Base-by-base conservation (phyloP, 148 eudicot genomes). In the Chenopodium formosanum region DNA sequence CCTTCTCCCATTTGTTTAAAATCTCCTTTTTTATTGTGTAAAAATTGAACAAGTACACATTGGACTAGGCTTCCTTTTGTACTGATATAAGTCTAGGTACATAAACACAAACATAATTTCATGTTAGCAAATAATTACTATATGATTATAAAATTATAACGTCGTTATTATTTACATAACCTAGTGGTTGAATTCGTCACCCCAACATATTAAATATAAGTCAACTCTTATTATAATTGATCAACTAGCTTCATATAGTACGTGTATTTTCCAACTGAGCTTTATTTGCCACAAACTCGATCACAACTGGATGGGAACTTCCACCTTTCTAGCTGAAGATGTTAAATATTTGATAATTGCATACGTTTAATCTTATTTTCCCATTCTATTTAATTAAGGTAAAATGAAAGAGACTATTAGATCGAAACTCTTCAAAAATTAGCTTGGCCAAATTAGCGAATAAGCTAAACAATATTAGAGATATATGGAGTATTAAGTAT, bases 111-210 rank as follows among this genome's bases (percentile, higher is more conserved):
- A 66, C 70, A 66, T 8, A 13, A 13, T 25, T 9, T 66, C 34
- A 25, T 66, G 70, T 23, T 25, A 2, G 37, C 70, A 14, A 10
- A 12, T 66, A 66, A 50, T 50, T 50, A 50, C 6, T 14, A 58
- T 17, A 58, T 58, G 16, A 58, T 58, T 16, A 58, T 58, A 19
- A 58, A 14, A 37, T 70, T 70, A 31, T 31, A 4, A 16, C 1
- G 37, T 70, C 37, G n/a, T 47, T 32, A 70, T 70, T 31, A 70
- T 70, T 31, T 72, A 72, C 19, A 22, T n/a, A 23, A 44, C 32
- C 23, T 73, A 73, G 76, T 73, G 76, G 74, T 25, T 46, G 76
- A 73, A 73, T 5, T 9, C 76, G 53, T 47, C 76, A 73, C 32
- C 22, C 13, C 9, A 44, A 46, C 4, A 25, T 14, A n/a, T 23